Evolutionary conservation across 768 basidiomycete species (phyloP), one percentile per base, ranked within the genome.

Genomic region (Neoboletus magnificus): DNA sequence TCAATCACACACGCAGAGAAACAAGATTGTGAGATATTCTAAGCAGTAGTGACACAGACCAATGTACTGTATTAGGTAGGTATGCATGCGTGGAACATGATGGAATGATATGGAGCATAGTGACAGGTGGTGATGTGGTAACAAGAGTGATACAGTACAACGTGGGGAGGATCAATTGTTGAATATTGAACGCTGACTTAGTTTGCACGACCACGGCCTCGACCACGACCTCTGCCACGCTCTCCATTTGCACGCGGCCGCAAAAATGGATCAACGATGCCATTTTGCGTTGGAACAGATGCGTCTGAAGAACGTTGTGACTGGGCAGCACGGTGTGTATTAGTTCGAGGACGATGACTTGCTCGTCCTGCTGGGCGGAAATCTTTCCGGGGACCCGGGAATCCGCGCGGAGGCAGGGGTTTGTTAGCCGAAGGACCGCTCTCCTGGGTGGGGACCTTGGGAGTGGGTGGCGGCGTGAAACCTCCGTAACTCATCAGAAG

Each of bases 401-500:
- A 50, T 45, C 61, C 56, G 51, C 58, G 35, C 49, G 52, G 18
- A 45, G 54, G 56, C 46, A 58, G 57, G 42, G 51, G 57, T 33
- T 51, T 40, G 59, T 58, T 49, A 58, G 64, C 25, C 29, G 46
- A 45, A 23, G 61, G 58, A 25, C 50, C 55, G 42, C 33, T 48
- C 41, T 57, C 50, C 27, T 55, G 62, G 30, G 35, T 42, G 4
- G 57, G 16, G 4, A 52, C 62, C 36, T 57, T 61, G 33, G 70
- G 67, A 16, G 74, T 73, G 32, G 74, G 68, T 50, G 78, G 77
- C n/a, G 77, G 76, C 5, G 77, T 77, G 63, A 81, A 79, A 18
- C 75, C 76, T 16, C 82, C 82, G 56, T 71, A 80, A 37, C 69
- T 76, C 68, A 76, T 76, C 51, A 88, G 64, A 13, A 87, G 72